A percentile compares a stretch with the other conserved stretches of the same genome.
phyloP scores from a whole-genome alignment of 768 basidiomycete species.

The Russula griseocarnosa region DNA sequence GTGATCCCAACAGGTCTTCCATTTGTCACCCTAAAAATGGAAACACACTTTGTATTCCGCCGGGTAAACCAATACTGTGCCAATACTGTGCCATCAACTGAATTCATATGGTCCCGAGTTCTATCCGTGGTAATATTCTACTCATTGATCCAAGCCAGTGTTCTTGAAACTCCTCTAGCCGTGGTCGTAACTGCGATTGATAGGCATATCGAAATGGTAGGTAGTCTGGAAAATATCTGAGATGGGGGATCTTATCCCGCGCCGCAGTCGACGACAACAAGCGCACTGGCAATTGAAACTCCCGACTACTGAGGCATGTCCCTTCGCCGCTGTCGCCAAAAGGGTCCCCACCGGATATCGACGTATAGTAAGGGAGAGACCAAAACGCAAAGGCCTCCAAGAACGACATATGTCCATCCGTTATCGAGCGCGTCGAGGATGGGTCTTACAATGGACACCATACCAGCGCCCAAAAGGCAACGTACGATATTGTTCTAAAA shows the following conservation, averaged over 20 bases:
- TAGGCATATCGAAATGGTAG: no score
- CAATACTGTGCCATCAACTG: no score
- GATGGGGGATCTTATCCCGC: not conserved
- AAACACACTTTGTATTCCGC: no score
- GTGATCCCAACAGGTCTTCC: no score
- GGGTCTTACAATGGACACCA: slow-evolving; percentile 60
- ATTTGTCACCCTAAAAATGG: no score
- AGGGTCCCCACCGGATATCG: slow-evolving; percentile 51
- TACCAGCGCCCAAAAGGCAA: slow-evolving; percentile 54
- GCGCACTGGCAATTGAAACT: not conserved
- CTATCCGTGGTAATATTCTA: no score
- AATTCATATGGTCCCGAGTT: no score
- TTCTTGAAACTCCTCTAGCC: not conserved
- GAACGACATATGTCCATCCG: slow-evolving; percentile 67
- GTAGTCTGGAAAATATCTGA: not conserved
- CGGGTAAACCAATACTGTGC: no score
- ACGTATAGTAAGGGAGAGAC: slow-evolving; percentile 50
- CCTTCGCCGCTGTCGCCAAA: slow-evolving; percentile 42
- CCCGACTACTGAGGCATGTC: not conserved
- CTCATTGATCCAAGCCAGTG: not conserved
- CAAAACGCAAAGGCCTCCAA: slow-evolving; percentile 48
- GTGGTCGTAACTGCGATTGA: no score
- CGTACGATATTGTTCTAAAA: slow-evolving; percentile 67
- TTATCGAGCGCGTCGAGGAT: slow-evolving; percentile 55
- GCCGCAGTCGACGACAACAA: not conserved